Evolutionary conservation across 306 rosid species (phyloP), one percentile per base, ranked within the genome.

Genomic region (Nissolia schottii): DNA sequence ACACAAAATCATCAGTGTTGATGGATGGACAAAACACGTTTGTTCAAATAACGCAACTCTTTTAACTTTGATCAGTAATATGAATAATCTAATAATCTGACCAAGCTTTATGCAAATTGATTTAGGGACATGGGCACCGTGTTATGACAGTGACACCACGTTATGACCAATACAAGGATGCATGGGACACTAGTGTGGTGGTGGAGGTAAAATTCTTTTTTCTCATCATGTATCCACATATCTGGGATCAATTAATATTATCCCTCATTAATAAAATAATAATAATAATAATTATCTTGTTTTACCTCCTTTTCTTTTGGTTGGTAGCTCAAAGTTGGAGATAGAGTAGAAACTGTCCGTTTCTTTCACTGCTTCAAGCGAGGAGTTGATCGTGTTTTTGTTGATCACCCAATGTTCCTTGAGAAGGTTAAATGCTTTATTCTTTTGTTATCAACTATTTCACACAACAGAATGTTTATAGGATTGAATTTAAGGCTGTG

Each of bases 381-480:
- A 75, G 96, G 96, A 35, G 96, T 88, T 22, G 96, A 90, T 76
- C 90, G 90, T 27, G 83, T 90, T 32, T 90, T 90, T 55, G 94
- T 88, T 57, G 94, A 90, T 76, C 96, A 88, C 50, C 92, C 96
- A 0, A 0, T 64, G 29, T 90, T 90, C 77, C 91, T 88, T 55
- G 94, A 81, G 43, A 86, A 73, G 96, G 96, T 90, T 74, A 12
- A 15, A 64, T 64, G 14, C 5, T 45, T 11, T 12, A 1, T 7
- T 2, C 7, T 7, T 5, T 51, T 74, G 34, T 53, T 9, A 54
- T 69, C 24, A 57, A 53, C 71, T 46, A 27, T 54, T 54, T 25
- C 35, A 16, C n/a, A 50, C 9, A 41, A 24, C 14, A 25, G 14
- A 67, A 23, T 70, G 20, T 29, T 37, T 35, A 34, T 43, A 34